Evolutionary conservation across 2,329 filamentous ascomycete species (phyloP).

Genomic region (Sporothrix humicola): DNA sequence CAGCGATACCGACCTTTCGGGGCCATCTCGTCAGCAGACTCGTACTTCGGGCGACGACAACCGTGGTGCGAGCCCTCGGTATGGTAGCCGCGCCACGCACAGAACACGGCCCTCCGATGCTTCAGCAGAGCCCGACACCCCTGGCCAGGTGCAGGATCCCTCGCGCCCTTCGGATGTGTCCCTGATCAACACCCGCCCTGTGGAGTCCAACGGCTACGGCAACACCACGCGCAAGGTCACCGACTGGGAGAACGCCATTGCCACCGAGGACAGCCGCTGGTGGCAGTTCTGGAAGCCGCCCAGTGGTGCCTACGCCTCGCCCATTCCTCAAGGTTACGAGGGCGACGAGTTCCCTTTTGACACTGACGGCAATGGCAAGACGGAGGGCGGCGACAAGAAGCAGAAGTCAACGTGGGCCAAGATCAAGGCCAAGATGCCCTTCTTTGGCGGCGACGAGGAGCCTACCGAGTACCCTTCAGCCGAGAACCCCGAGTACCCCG

Average conservation of each 20-base stretch:
- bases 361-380: conserved; percentile 1
- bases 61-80: conserved; percentile 27
- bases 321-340: conserved; percentile 63
- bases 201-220: conserved; percentile 50
- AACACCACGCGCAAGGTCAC: conserved; percentile 61
- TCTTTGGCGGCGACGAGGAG: conserved; percentile 52
- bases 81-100: conserved; percentile 7
- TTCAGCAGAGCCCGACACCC: conserved; percentile 20
- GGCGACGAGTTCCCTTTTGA: conserved; percentile 50
- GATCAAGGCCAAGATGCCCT: conserved; percentile 57
- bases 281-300: conserved; percentile 71
- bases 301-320: conserved; percentile 64
- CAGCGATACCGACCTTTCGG: not conserved
- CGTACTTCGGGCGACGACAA: conserved; percentile 41
- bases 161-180: conserved; percentile 46
- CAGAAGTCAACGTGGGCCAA: conserved; percentile 58
- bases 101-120: conserved; percentile 10
- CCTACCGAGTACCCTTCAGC: conserved; percentile 65
- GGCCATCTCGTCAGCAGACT: conserved; percentile 32
- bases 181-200: conserved; percentile 21
- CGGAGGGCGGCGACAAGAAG: conserved; percentile 44
- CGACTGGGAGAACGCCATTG: conserved; percentile 57
- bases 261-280: conserved; percentile 55
- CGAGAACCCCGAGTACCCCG: conserved; percentile 65
- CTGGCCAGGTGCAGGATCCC: not conserved